Percentiles rank a stretch among this genome's conserved stretches.
These are phyloP conservation scores for Nicotiana knightiana DNA, from an alignment of 257 asterid genomes.

Conservation along the genomic window DNA sequence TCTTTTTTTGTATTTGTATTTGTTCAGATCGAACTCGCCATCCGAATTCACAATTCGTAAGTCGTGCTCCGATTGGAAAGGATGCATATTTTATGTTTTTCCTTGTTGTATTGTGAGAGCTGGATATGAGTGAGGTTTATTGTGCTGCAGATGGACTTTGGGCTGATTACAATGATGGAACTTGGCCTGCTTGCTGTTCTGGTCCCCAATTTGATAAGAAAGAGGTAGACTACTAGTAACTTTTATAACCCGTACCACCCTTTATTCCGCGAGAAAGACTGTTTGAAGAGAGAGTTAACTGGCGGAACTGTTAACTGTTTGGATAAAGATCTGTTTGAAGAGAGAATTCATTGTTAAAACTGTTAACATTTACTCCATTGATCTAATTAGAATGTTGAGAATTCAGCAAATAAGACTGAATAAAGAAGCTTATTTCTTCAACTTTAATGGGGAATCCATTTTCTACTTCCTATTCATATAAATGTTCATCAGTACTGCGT, in stretches of 20 bases:
- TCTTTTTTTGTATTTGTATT: conserved; percentile 10
- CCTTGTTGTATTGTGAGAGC: neutral
- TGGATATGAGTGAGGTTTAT: conserved; percentile 1
- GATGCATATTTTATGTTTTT: neutral
- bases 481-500: neutral
- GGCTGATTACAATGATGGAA: conserved; percentile 87
- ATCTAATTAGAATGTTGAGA: neutral
- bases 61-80: conserved; percentile 18
- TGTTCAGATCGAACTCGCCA: conserved; percentile 58
- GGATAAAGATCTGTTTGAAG: neutral
- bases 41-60: conserved; percentile 79
- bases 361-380: neutral
- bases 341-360: neutral
- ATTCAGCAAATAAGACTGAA: neutral
- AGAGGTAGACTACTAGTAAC: conserved; percentile 36
- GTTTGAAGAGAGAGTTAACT: neutral
- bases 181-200: conserved; percentile 90
- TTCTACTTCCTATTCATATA: neutral
- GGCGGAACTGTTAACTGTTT: neutral
- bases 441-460: neutral
- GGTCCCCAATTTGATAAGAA: conserved; percentile 53
- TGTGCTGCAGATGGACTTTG: conserved; percentile 82
- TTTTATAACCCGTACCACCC: neutral
- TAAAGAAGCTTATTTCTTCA: neutral
- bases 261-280: neutral